Evolutionary conservation across 495 filamentous ascomycete species (phyloP), one percentile per base, ranked within the genome.

Genomic region (Talaromyces liani): DNA sequence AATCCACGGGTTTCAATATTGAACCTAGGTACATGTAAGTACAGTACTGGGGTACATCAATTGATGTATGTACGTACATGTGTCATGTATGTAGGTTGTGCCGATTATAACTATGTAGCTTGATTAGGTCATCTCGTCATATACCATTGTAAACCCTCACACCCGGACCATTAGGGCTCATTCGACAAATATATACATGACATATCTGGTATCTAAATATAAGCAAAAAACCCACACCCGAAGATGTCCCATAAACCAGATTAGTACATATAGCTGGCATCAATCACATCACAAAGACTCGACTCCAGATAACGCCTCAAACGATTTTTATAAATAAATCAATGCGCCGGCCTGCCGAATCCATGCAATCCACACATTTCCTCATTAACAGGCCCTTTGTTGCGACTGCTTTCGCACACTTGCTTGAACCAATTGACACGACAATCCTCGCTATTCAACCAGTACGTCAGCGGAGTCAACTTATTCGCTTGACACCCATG

Each of bases 341-440:
- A 41, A 41, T 14, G 36, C 12, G 4, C 45, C 45, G 45, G 18
- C 45, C 45, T 9, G 14, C 18, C 39, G 6, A 20, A 12, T 18
- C 22, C 18, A 39, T 41, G 22, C 60, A 62, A 51, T 20, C 45
- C 45, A 33, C 27, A 47, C 9, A 51, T 53, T 25, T 62, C 60
- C 10, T 51, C 60, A 36, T 62, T 41, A 8, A 62, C 45, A 3
- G n/a, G 14, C 7, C 41, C 45, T n/a, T 18, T 29, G 25, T 62
- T 51, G 14, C 45, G 60, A 33, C 45, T 49, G 12, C 41, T 62
- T 22, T 62, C 60, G 27, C 88, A 85, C 22, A 88, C 91, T 72
- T 88, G 91, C 77, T 96, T 92, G 80, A 99, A 99, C 88, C 94
- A 99, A 71, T 90, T 92, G 29, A 93, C 91, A 60, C 95, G 82